Percentiles rank a stretch among this genome's conserved stretches.
Conservation (phyloP, 768 basidiomycete genomes). For the Phylloporus arenicola region DNA sequence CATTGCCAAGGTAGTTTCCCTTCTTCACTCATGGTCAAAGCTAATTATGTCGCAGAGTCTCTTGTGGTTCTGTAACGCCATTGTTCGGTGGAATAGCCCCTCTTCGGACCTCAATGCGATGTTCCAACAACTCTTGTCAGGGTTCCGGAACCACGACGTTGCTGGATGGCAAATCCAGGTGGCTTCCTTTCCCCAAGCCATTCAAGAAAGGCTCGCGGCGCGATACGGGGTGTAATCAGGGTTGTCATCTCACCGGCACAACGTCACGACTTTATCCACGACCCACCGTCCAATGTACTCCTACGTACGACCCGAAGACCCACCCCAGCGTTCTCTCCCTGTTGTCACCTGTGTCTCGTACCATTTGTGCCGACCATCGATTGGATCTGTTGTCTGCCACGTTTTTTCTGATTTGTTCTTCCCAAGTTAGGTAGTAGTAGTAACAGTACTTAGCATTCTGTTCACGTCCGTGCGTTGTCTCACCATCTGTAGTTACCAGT, state of each 20-base stretch:
- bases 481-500: constrained; percentile 29
- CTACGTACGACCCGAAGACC: constrained; percentile 11
- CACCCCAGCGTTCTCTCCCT: constrained; percentile 7
- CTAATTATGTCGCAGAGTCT: constrained; percentile 56
- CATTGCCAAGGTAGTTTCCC: constrained; percentile 69
- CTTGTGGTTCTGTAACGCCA: constrained; percentile 97
- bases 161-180: constrained; percentile 84
- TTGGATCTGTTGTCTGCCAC: constrained; percentile 18
- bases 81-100: constrained; percentile 91
- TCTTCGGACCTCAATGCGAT: constrained; percentile 88
- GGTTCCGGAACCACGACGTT: constrained; percentile 86
- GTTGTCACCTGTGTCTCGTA: constrained; percentile 17
- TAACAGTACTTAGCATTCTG: constrained; percentile 21
- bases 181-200: constrained; percentile 76
- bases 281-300: constrained; percentile 9
- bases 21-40: not conserved
- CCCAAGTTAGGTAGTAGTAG: constrained; percentile 15
- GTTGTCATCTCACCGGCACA: not conserved
- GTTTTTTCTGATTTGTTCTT: not conserved
- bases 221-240: constrained; percentile 74
- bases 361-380: constrained; percentile 28
- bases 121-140: constrained; percentile 86
- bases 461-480: constrained; percentile 20
- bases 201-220: constrained; percentile 79
- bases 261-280: constrained; percentile 15